Evolutionary conservation across 129 eudicot species (phyloP).

Genomic region (Rutidosis leptorrhynchoides): DNA sequence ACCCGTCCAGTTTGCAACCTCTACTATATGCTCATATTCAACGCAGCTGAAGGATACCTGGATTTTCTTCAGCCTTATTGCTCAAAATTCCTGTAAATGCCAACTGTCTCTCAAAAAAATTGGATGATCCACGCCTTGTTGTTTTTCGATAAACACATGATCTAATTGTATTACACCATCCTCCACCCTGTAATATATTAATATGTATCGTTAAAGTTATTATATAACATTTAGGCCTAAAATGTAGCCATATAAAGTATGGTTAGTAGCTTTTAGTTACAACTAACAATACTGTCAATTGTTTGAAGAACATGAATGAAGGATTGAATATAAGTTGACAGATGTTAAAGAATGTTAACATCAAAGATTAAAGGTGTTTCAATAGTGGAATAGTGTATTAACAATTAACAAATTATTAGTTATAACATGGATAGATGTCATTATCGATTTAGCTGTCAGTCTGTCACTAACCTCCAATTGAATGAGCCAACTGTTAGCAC

Average conservation of each 20-base stretch:
- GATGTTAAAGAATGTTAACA: slow-evolving; percentile 24
- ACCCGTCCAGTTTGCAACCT: not conserved
- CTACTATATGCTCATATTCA: not conserved
- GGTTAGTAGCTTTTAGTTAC: not conserved
- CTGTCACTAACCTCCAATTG: slow-evolving; percentile 86
- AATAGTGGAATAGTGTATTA: slow-evolving; percentile 15
- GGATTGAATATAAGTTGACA: slow-evolving; percentile 1
- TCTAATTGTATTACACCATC: slow-evolving; percentile 86
- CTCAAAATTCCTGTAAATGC: slow-evolving; percentile 86
- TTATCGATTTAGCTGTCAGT: slow-evolving; percentile 32
- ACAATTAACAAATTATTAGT: slow-evolving; percentile 19
- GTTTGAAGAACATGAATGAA: not conserved
- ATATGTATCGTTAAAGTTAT: no score
- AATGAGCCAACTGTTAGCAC: slow-evolving; percentile 96
- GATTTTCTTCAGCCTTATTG: slow-evolving; percentile 92
- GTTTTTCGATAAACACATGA: slow-evolving; percentile 89
- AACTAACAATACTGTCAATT: not conserved
- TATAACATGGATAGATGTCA: slow-evolving; percentile 23
- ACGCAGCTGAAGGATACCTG: slow-evolving; percentile 49
- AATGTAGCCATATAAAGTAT: not conserved
- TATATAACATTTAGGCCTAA: not conserved
- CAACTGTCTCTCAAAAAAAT: slow-evolving; percentile 57
- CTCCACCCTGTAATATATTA: slow-evolving; percentile 87
- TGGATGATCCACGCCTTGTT: slow-evolving; percentile 89
- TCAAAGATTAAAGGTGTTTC: slow-evolving; percentile 16